phyloP scores from a whole-genome alignment of 805 yeast species.

The Schwanniomyces occidentalis region DNA sequence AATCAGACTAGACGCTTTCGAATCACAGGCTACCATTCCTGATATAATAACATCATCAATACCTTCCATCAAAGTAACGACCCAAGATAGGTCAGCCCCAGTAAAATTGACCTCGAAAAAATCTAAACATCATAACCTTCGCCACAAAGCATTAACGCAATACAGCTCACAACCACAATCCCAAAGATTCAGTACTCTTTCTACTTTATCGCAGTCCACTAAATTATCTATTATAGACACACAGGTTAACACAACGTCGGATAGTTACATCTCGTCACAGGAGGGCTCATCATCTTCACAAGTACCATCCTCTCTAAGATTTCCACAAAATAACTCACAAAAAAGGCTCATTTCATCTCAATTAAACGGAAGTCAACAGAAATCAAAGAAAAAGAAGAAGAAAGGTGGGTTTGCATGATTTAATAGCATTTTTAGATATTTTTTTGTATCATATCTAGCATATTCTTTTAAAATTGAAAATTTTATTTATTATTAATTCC shows the following conservation, averaged over 20 bases:
- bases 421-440: conserved; percentile 3
- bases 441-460: conserved; percentile 1
- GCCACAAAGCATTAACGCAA: conserved; percentile 2
- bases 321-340: conserved; percentile 4
- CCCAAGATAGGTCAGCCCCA: conserved; percentile 5
- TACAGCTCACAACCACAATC: neutral
- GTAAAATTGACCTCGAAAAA: neutral
- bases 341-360: conserved; percentile 5
- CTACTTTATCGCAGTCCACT: conserved; percentile 1
- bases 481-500: neutral
- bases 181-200: neutral
- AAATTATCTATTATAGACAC: neutral
- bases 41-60: conserved; percentile 10
- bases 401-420: conserved; percentile 50
- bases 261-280: conserved; percentile 1
- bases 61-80: conserved; percentile 19
- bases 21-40: conserved; percentile 6
- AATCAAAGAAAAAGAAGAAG: conserved; percentile 42
- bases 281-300: conserved; percentile 7
- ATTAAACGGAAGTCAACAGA: conserved; percentile 3
- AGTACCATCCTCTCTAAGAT: neutral
- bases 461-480: conserved; percentile 1
- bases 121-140: neutral
- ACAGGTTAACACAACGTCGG: conserved; percentile 1
- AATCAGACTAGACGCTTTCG: conserved; percentile 5